Base-by-base conservation (phyloP, 2,329 filamentous ascomycete species). In the Arthrocladium fulminans region DNA sequence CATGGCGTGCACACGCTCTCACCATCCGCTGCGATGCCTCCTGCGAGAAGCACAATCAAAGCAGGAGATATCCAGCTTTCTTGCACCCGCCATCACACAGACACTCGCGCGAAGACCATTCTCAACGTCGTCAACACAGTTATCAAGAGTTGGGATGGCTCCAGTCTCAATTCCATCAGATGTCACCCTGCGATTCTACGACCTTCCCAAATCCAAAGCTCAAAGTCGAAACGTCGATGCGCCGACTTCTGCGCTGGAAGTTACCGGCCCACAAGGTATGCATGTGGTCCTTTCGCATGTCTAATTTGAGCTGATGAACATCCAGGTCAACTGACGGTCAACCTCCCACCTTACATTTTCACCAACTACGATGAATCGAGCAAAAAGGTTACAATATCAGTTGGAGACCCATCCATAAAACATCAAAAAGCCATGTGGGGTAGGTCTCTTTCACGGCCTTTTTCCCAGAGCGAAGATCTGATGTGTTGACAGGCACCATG, bases 341-440 rank as follows among this genome's bases (percentile, higher is more conserved):
- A 81, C 13, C 76, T 97, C n/a, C 88, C 88, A 1, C 73, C 81
- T 1, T 98, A 86, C 64, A 70, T 97, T 49, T 78, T 73, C 29
- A 73, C 97, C 53, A 71, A 80, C 49, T 78, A 84, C 56, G 84
- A 94, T 61, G 65, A 71, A 17, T 74, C 74, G 44, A 68, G 74
- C 23, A 73, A 76, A 56, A 84, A 82, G 61, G 79, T 83, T 9
- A 74, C 74, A 25, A 70, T 98, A 56, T 79, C 73, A 48, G 80
- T 98, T 9, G 67, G 82, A 61, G 78, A 97, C 66, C 67, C 73
- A 15, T 70, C 79, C 15, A 67, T 80, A 46, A 83, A 82, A 69
- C 74, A 86, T 54, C 90, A 97, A 68, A 83, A 83, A 63, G 86
- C 86, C 67, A 97, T 97, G 89, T 97, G 92, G 92, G 92, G 90